Conservation (phyloP, 2,329 filamentous ascomycete genomes). For the Sclerotinia minor region DNA sequence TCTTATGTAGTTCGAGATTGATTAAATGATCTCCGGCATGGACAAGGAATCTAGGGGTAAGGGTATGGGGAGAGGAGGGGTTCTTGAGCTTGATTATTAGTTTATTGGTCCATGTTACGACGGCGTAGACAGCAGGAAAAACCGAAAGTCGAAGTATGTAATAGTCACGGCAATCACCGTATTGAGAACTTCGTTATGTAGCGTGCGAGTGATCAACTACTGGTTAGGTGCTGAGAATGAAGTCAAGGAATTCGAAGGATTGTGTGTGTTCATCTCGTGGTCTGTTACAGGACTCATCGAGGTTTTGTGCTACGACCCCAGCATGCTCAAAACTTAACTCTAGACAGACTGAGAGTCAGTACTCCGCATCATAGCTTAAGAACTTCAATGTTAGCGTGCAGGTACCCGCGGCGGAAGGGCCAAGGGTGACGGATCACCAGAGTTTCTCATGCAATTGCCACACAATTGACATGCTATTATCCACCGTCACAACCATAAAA, state of each 20-base stretch:
- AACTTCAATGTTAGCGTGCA: not conserved
- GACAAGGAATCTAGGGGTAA: not conserved
- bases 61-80: not conserved
- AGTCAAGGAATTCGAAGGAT: slow-evolving; percentile 10
- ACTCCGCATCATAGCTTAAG: not conserved
- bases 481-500: slow-evolving; percentile 6
- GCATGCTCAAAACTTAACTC: not conserved
- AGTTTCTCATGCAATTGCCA: not conserved
- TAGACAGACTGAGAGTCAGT: not conserved
- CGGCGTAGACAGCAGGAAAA: not conserved
- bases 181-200: not conserved
- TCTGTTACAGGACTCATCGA: slow-evolving; percentile 13
- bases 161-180: not conserved
- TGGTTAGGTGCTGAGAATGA: not conserved
- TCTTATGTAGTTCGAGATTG: not conserved
- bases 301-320: slow-evolving; percentile 4
- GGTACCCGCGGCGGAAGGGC: not conserved
- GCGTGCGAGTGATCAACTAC: not conserved
- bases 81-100: not conserved
- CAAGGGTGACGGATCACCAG: no score
- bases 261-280: slow-evolving; percentile 7
- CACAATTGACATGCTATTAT: not conserved
- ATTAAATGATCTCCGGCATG: slow-evolving; percentile 19
- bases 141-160: not conserved
- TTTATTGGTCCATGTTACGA: slow-evolving; percentile 21